Evolutionary conservation across 1,284 basidiomycete genomes (phyloP), one percentile per base, ranked within the genome.

Genomic region (Boletus coffeatus): DNA sequence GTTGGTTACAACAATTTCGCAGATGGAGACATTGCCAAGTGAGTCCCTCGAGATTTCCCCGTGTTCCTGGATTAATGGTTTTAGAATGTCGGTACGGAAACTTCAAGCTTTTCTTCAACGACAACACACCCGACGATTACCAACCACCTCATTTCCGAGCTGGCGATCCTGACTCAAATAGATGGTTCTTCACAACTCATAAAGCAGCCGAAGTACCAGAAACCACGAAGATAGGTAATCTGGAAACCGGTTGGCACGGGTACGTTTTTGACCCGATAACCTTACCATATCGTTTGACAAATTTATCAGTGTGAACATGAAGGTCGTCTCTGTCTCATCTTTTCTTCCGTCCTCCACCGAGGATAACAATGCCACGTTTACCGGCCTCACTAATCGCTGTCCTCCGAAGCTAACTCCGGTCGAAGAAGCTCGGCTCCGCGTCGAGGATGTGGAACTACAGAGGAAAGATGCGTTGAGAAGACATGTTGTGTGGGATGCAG

Each of bases 51-150:
- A 48, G 10, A 57, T 9, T 25, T 1, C 9, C 55, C 14, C 13
- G n/a, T 32, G n/a, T 43, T 56, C 50, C 21, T 25, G 53, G 18
- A 41, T 37, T 64, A 43, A 61, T 59, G 58, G 39, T 57, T 34
- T 39, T 66, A 93, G 91, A 84, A 70, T 87, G 85, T 57, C 86
- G 91, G 39, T 94, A 82, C 70, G 89, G 90, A 25, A 90, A 87
- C n/a, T 89, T 93, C 77, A 93, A 93, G 70, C 75, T 91, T 14
- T 90, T 89, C 69, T 94, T 92, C 71, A 87, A 85, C 21, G 85
- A 90, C 50, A 79, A 85, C 21, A 87, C 90, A 5, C 92, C 92
- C 0, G 76, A 80, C 5, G 85, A 90, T 59, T 92, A 92, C 66
- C 89, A 92, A 71, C 90, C 90, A 5, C 87, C 87, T 0, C 79